Base-by-base conservation (phyloP, 306 rosid species). In the Vicia sativa region DNA sequence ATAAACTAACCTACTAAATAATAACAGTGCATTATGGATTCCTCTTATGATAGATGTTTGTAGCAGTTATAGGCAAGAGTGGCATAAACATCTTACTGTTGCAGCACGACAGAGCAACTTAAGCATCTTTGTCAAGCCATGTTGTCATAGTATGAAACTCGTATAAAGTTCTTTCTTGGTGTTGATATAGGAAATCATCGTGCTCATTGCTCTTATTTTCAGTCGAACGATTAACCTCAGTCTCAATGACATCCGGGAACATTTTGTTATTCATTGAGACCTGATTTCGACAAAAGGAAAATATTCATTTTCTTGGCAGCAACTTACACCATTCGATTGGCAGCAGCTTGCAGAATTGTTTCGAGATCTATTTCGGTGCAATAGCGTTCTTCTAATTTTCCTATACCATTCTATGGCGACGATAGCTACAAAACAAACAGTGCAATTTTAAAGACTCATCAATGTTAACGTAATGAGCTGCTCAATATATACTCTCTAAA, bases 61-160 rank as follows among this genome's bases (percentile, higher is more conserved):
- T 80, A 89, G 92, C 87, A 89, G 83, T 87, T 82, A 82, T 79
- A 89, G 62, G 97, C 97, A 67, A 89, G 56, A 50, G 65, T 83
- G 39, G 89, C 96, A 0, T 95, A 89, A 10, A 78, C 85, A 12
- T n/a, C n/a, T n/a, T n/a, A n/a, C n/a, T n/a, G n/a, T n/a, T n/a
- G 87, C 96, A 53, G 97, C 97, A 72, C 95, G 89, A 18, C 29
- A 87, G 76, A 54, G 84, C 92, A 3, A 96, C 97, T 26, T 84
- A 82, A 3, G 95, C 85, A 79, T 91, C 97, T 74, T 91, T 77
- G 65, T 89, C 90, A 11, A 87, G 79, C 92, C 95, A 89, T 10
- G 90, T 75, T 11, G 96, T 90, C 89, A 79, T 65, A 1, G 92
- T 68, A 54, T 82, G 78, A 59, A 80, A 84, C 75, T 80, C 87